Evolutionary conservation across 257 asterid genomes (phyloP).

Genomic region (Agastache rugosa): DNA sequence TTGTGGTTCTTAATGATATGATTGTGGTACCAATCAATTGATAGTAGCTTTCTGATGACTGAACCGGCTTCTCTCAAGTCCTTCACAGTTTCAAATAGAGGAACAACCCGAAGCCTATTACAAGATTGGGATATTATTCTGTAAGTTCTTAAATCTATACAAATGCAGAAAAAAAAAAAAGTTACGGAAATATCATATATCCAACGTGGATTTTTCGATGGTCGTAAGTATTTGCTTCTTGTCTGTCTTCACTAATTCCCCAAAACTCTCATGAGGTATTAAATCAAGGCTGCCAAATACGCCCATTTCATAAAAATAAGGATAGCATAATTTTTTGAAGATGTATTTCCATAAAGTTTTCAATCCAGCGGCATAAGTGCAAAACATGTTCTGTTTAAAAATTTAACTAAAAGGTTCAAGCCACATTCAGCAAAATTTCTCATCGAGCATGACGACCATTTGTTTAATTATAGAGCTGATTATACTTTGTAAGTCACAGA

Average conservation of each 20-base stretch:
- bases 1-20: constrained; percentile 79
- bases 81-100: constrained; percentile 95
- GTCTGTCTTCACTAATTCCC: neutral
- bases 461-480: neutral
- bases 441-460: neutral
- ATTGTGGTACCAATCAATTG: constrained; percentile 89
- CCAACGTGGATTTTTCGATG: constrained; percentile 1
- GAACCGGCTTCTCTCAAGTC: constrained; percentile 97
- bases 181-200: constrained; percentile 12
- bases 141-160: constrained; percentile 27
- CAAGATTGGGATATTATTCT: constrained; percentile 9
- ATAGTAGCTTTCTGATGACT: constrained; percentile 76
- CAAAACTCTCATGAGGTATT: neutral
- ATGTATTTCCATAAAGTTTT: neutral
- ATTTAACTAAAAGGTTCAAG: neutral
- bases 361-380: constrained; percentile 6
- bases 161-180: neutral
- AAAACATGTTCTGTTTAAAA: neutral
- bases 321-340: neutral
- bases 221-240: constrained; percentile 10
- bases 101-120: constrained; percentile 89
- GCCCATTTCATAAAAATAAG: neutral
- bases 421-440: neutral
- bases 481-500: neutral
- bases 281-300: neutral